A percentile compares a stretch with the other conserved stretches of the same genome.
phyloP scores from a whole-genome alignment of 2,329 filamentous ascomycete species.

The Cercospora berteroae region DNA sequence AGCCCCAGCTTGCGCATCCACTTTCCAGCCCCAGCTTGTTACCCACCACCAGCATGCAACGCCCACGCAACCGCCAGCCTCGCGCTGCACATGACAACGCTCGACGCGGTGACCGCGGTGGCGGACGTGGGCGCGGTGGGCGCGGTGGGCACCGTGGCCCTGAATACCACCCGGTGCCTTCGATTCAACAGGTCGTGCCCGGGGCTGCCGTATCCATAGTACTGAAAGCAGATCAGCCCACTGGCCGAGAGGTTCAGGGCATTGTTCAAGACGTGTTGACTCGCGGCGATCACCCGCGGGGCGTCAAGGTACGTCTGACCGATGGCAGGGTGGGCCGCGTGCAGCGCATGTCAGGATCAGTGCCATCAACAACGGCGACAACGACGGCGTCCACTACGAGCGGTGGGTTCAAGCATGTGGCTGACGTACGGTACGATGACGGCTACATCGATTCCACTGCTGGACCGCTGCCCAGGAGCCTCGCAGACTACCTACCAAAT shows the following conservation, averaged over 20 bases:
- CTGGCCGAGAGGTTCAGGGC: conserved; percentile 68
- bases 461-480: conserved; percentile 30
- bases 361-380: neutral
- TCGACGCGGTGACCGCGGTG: conserved; percentile 13
- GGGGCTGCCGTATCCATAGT: conserved; percentile 69
- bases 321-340: conserved; percentile 74
- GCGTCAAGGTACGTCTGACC: conserved; percentile 70
- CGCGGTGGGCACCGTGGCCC: conserved; percentile 5
- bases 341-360: conserved; percentile 54
- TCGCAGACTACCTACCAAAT: conserved; percentile 32
- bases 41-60: conserved; percentile 24
- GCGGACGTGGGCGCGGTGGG: neutral
- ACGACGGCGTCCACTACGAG: neutral
- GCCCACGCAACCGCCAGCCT: conserved; percentile 37
- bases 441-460: conserved; percentile 1
- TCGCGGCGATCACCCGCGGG: conserved; percentile 64
- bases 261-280: conserved; percentile 67
- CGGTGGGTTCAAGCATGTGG: conserved; percentile 19
- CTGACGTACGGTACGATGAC: conserved; percentile 6
- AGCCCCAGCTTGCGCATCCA: neutral
- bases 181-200: conserved; percentile 50
- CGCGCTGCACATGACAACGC: conserved; percentile 3
- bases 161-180: conserved; percentile 31
- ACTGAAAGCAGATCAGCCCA: conserved; percentile 72
- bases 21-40: neutral